phyloP scores from a whole-genome alignment of 169 alveolate genomes.

The Toxoplasma gondii region DNA sequence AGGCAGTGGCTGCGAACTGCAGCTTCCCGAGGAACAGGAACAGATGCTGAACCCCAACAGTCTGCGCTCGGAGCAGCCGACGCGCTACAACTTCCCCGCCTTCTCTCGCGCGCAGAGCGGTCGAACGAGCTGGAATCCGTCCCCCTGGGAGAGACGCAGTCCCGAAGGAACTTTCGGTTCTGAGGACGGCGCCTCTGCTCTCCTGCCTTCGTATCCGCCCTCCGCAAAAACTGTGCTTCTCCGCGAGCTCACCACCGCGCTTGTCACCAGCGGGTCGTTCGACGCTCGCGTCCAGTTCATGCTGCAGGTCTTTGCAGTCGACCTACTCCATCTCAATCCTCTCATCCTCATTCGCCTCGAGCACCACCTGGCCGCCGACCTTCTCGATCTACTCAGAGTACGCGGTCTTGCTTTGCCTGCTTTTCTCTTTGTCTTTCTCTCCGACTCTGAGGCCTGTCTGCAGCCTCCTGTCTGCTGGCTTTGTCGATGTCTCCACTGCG shows the following conservation, averaged over 20 bases:
- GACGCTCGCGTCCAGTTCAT: slow-evolving; percentile 57
- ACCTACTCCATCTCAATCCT: slow-evolving; percentile 39
- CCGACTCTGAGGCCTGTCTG: background rate
- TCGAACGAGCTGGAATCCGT: background rate
- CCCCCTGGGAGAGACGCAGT: no score
- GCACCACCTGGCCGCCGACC: slow-evolving; percentile 64
- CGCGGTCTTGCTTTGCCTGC: background rate
- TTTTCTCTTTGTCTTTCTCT: background rate
- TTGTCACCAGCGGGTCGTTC: slow-evolving; percentile 59
- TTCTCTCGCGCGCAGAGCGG: background rate
- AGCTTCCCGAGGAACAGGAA: background rate
- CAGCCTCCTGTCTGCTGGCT: background rate
- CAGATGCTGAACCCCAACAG: background rate
- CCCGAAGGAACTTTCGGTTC: background rate
- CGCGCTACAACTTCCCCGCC: background rate
- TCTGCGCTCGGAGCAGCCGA: background rate
- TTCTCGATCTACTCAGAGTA: slow-evolving; percentile 26
- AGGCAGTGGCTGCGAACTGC: background rate
- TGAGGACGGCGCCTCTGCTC: background rate
- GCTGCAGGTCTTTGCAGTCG: slow-evolving; percentile 42
- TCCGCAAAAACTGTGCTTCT: slow-evolving; percentile 40
- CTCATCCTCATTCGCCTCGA: slow-evolving; percentile 44
- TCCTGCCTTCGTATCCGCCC: slow-evolving; percentile 44
- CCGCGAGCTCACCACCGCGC: slow-evolving; percentile 51
- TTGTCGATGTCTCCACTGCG: background rate